Evolutionary conservation across 768 basidiomycete genomes (phyloP).

Genomic region (Hygrocybe punicea): DNA sequence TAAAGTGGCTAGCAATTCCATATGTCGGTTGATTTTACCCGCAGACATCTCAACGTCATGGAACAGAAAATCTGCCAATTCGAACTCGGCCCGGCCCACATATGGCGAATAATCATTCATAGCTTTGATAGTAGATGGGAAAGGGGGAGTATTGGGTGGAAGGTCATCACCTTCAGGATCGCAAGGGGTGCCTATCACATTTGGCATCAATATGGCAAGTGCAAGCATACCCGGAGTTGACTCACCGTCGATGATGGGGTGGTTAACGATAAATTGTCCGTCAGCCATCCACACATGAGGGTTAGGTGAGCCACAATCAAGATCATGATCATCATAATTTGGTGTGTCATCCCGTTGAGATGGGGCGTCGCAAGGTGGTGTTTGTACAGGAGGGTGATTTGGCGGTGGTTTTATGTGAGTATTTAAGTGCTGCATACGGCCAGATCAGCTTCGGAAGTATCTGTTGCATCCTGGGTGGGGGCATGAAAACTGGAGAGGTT

Average conservation of each 20-base stretch:
- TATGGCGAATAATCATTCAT: conserved; percentile 28
- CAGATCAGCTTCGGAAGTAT: too few species aligned
- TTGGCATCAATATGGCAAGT: background rate
- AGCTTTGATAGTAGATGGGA: background rate
- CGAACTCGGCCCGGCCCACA: conserved; percentile 21
- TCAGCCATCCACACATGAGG: too few species aligned
- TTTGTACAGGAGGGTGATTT: too few species aligned
- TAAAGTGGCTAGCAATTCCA: conserved; percentile 26
- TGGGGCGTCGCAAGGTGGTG: too few species aligned
- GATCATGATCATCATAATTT: too few species aligned
- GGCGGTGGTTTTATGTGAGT: too few species aligned
- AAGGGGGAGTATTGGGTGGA: conserved; percentile 4
- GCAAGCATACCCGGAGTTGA: background rate
- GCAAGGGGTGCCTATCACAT: background rate
- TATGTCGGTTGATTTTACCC: conserved; percentile 14
- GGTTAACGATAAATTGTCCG: too few species aligned
- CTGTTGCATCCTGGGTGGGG: too few species aligned
- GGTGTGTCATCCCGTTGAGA: too few species aligned
- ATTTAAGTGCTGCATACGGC: too few species aligned
- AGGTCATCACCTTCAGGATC: background rate
- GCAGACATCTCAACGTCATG: conserved; percentile 24
- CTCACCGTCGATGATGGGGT: background rate
- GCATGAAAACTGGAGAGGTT: too few species aligned
- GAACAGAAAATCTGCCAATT: conserved; percentile 29
- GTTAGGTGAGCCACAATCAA: too few species aligned